phyloP scores from a whole-genome alignment of 768 basidiomycete genomes.

The Auricularia auricula-judae region DNA sequence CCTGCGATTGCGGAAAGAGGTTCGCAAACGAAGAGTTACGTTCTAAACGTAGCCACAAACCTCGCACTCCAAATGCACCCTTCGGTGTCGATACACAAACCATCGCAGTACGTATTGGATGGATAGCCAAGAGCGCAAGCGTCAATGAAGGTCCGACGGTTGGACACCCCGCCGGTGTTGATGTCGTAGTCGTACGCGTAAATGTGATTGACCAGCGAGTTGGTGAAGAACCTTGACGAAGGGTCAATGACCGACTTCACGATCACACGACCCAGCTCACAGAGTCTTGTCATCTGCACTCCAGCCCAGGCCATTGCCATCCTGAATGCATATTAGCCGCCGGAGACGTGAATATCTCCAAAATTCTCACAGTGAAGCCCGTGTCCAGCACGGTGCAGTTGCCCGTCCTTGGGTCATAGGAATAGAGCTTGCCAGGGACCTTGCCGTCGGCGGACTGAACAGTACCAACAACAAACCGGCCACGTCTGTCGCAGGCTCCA shows the following conservation, averaged over 20 bases:
- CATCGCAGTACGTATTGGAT: conserved; percentile 46
- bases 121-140: conserved; percentile 41
- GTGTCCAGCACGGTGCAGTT: conserved; percentile 42
- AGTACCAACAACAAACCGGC: conserved; percentile 60
- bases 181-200: conserved; percentile 53
- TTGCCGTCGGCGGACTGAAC: conserved; percentile 35
- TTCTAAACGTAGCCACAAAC: conserved; percentile 22
- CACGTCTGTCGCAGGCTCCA: conserved; percentile 53
- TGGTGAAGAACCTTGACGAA: conserved; percentile 53
- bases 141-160: conserved; percentile 48
- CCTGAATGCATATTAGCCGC: conserved; percentile 20
- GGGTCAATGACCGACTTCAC: neutral
- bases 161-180: conserved; percentile 40
- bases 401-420: conserved; percentile 41
- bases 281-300: conserved; percentile 50
- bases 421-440: conserved; percentile 47
- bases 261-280: conserved; percentile 22
- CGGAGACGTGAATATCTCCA: neutral
- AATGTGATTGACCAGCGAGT: conserved; percentile 54
- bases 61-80: conserved; percentile 58
- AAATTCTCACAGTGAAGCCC: conserved; percentile 45
- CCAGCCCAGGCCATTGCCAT: conserved; percentile 58
- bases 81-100: conserved; percentile 51
- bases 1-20: conserved; percentile 22
- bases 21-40: neutral